Evolutionary conservation across 768 basidiomycete species (phyloP).

Genomic region (Chalciporus sphaerocephalus): DNA sequence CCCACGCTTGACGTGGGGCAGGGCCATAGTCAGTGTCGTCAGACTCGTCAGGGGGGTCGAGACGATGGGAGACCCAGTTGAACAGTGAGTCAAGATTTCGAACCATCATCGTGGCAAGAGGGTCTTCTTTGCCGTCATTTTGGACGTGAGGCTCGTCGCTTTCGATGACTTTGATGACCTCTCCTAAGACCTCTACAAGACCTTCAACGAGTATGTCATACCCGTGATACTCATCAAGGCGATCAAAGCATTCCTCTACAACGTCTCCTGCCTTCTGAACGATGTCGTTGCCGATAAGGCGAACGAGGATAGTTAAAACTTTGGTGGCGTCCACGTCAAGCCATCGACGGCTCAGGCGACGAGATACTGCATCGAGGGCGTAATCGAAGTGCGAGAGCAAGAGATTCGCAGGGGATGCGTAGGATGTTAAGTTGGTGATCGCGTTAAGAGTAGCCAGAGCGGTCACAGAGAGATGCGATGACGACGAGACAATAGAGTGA

Average conservation of each 20-base stretch:
- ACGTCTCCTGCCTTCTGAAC: conserved; percentile 89
- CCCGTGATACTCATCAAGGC: conserved; percentile 93
- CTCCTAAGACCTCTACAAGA: conserved; percentile 78
- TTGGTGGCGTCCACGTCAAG: conserved; percentile 86
- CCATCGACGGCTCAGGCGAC: conserved; percentile 73
- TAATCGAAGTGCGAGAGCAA: conserved; percentile 96
- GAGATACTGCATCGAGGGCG: conserved; percentile 84
- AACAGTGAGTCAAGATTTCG: conserved; percentile 50
- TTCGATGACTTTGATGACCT: conserved; percentile 78
- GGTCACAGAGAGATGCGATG: conserved; percentile 64
- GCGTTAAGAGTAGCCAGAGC: conserved; percentile 69
- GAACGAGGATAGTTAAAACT: conserved; percentile 80
- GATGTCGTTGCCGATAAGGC: conserved; percentile 80
- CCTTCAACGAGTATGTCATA: conserved; percentile 85
- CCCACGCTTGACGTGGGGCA: conserved; percentile 59
- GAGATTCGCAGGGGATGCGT: conserved; percentile 85
- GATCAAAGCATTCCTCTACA: conserved; percentile 96
- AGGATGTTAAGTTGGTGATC: conserved; percentile 71
- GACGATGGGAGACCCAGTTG: conserved; percentile 58
- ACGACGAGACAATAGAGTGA: conserved; percentile 75
- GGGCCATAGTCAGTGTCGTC: conserved; percentile 54
- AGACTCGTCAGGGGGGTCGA: conserved; percentile 30
- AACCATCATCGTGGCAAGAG: conserved; percentile 19
- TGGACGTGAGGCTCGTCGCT: conserved; percentile 39
- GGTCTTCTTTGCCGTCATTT: conserved; percentile 18